Evolutionary conservation across 2,329 filamentous ascomycete genomes (phyloP).

Genomic region (Cryphonectria radicalis): DNA sequence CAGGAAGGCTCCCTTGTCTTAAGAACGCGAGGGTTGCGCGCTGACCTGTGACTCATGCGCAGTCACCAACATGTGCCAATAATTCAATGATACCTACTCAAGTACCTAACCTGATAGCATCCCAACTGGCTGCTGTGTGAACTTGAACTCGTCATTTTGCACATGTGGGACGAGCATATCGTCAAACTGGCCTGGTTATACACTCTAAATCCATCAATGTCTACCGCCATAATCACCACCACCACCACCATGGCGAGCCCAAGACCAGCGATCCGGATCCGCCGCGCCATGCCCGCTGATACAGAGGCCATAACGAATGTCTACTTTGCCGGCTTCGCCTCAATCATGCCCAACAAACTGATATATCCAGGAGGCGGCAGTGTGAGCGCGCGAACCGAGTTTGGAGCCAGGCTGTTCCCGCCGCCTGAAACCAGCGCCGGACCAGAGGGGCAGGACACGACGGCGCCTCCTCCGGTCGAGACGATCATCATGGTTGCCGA

Average conservation of each 20-base stretch:
- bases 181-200: not conserved
- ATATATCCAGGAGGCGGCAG: not conserved
- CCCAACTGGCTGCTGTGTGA: not conserved
- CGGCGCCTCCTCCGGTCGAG: not conserved
- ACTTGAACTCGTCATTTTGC: not conserved
- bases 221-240: not conserved
- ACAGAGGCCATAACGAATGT: not conserved
- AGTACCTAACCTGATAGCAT: not conserved
- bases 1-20: not conserved
- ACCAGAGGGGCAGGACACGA: not conserved
- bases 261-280: conserved; percentile 1
- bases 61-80: not conserved
- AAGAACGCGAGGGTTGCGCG: not conserved
- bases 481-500: not conserved
- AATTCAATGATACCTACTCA: not conserved
- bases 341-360: not conserved
- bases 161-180: not conserved
- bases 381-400: not conserved
- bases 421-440: too few relatives aligned
- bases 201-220: not conserved
- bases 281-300: not conserved
- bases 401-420: not conserved
- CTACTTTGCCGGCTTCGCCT: conserved; percentile 10
- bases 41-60: not conserved
- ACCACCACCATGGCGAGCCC: not conserved